A percentile compares a stretch with the other conserved stretches of the same genome.
Evolutionary conservation across 1,284 basidiomycete genomes (phyloP).

Genomic region (Ganoderma leucocontextum): DNA sequence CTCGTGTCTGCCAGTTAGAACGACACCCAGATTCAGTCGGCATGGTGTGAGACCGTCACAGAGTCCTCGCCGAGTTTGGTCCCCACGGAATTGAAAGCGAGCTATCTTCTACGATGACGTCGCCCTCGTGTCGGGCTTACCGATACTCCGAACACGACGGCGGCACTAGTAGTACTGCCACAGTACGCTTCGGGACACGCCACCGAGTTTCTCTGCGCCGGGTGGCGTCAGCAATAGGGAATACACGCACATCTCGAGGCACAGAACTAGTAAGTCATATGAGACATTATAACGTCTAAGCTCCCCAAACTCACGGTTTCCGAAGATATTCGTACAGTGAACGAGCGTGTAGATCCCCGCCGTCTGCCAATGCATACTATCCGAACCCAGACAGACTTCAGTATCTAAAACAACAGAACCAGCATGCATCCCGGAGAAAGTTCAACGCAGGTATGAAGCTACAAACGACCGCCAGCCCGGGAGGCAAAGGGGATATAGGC

Average conservation of each 20-base stretch:
- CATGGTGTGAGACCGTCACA: neutral
- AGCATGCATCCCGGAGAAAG: neutral
- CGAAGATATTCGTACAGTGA: neutral
- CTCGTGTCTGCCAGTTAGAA: neutral
- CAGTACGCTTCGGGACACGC: neutral
- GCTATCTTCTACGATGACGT: neutral
- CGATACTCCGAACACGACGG: neutral
- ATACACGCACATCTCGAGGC: neutral
- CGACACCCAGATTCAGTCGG: neutral
- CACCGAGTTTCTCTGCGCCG: neutral
- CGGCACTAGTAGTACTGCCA: neutral
- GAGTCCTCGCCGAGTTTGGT: neutral
- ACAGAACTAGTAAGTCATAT: neutral
- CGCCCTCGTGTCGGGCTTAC: neutral
- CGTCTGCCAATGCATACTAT: neutral
- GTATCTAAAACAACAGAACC: neutral
- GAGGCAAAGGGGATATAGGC: neutral
- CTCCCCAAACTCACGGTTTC: neutral
- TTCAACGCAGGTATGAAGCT: neutral
- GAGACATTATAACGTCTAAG: neutral
- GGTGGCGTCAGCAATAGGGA: neutral
- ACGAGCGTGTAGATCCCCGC: neutral
- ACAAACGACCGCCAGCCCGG: neutral
- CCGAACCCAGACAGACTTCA: slow-evolving; percentile 1
- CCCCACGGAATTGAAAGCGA: neutral